Conservation (phyloP, 371 early-diverging fungal species). For the Blastocladiella emersonii region DNA sequence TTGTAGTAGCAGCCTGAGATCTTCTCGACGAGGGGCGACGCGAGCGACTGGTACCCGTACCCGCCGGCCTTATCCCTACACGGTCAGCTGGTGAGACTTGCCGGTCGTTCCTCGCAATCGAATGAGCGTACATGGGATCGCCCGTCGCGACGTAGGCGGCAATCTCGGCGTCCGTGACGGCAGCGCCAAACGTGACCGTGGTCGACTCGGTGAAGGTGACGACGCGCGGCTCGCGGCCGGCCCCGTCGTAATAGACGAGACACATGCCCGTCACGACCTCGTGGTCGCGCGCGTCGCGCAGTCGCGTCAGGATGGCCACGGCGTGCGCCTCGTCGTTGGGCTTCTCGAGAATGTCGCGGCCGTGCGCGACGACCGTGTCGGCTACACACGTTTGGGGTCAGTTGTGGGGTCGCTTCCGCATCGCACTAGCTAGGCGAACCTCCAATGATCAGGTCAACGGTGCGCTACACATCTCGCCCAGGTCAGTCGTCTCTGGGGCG, state of each 20-base stretch:
- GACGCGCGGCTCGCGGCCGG: neutral
- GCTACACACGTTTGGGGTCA: neutral
- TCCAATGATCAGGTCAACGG: neutral
- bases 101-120: neutral
- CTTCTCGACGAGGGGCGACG: neutral
- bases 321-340: neutral
- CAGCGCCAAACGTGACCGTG: neutral
- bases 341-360: conserved; percentile 1
- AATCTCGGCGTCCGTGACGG: neutral
- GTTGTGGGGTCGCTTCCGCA: too few species aligned
- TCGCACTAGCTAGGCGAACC: too few species aligned
- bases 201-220: conserved; percentile 3
- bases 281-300: neutral
- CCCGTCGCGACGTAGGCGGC: neutral
- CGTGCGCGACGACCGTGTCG: conserved; percentile 4
- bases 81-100: neutral
- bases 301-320: neutral
- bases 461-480: too few species aligned
- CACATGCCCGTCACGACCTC: conserved; percentile 1
- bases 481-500: too few species aligned
- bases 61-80: conserved; percentile 5
- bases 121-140: neutral
- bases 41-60: conserved; percentile 5
- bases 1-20: conserved; percentile 6
- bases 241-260: neutral